Evolutionary conservation across 768 basidiomycete species (phyloP).

Genomic region (Hebeloma cylindrosporum): DNA sequence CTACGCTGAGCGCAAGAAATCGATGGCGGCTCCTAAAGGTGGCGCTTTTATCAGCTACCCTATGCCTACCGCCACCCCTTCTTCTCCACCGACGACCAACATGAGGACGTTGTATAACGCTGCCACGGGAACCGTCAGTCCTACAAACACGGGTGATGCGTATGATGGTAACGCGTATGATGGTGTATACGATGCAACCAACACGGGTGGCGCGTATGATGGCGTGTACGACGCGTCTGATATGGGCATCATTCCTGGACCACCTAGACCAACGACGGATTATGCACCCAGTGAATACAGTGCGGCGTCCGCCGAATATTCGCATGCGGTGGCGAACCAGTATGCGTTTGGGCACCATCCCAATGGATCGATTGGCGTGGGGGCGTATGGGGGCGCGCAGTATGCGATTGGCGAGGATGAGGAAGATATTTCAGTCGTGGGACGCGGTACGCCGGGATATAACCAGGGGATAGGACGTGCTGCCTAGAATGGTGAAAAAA

Average conservation of each 20-base stretch:
- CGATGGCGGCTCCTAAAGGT: conserved; percentile 11
- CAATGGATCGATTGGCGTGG: conserved; percentile 22
- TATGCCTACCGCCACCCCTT: conserved; percentile 20
- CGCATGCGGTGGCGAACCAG: background rate
- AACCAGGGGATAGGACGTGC: too few relatives aligned
- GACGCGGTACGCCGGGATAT: too few relatives aligned
- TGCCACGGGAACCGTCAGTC: conserved; percentile 13
- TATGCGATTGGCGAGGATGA: conserved; percentile 36
- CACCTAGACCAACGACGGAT: background rate
- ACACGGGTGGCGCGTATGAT: conserved; percentile 2
- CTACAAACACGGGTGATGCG: conserved; percentile 7
- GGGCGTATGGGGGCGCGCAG: conserved; percentile 25
- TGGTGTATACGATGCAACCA: background rate
- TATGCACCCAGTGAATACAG: background rate
- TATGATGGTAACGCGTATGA: conserved; percentile 1
- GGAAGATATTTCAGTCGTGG: conserved; percentile 16
- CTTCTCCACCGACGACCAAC: background rate
- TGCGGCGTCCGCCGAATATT: background rate
- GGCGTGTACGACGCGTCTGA: conserved; percentile 3
- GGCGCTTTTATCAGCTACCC: conserved; percentile 24
- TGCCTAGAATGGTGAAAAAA: too few relatives aligned
- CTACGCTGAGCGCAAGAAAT: conserved; percentile 36
- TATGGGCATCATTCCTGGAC: background rate
- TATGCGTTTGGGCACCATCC: conserved; percentile 24
- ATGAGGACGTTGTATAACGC: conserved; percentile 25